Conservation (phyloP, 208 protist genomes). For the Balamuthia mandrillaris region DNA sequence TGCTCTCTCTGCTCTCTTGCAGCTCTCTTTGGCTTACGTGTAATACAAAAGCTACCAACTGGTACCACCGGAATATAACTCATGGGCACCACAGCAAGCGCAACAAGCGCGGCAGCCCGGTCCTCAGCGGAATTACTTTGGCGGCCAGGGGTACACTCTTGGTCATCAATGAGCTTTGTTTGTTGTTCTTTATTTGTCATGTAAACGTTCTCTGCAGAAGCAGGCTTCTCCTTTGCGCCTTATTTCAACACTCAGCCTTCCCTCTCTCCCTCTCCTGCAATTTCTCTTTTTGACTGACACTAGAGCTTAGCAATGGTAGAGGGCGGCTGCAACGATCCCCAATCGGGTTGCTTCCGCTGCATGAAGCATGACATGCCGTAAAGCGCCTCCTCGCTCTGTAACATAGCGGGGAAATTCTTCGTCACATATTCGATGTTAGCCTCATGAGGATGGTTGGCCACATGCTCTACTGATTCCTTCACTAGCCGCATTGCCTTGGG, state of each 20-base stretch:
- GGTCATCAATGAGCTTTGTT: not conserved
- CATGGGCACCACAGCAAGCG: too few species aligned
- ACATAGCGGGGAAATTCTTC: not conserved
- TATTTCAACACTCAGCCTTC: too few species aligned
- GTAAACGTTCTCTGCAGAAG: too few species aligned
- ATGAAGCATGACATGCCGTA: slow-evolving; percentile 37
- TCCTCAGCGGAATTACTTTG: not conserved
- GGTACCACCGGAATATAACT: not conserved
- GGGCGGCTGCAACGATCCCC: not conserved
- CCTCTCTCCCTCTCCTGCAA: too few species aligned
- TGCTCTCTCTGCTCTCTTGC: not conserved
- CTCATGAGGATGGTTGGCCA: not conserved
- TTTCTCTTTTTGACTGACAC: too few species aligned
- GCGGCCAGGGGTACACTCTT: not conserved
- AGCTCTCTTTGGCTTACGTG: not conserved
- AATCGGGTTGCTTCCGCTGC: slow-evolving; percentile 31
- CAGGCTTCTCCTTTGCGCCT: too few species aligned
- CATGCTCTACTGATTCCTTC: slow-evolving; percentile 31
- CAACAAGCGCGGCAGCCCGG: not conserved
- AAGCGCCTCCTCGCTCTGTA: not conserved
- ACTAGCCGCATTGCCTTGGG: not conserved
- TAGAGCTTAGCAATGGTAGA: not conserved
- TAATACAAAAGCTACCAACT: not conserved
- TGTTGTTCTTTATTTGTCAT: too few species aligned
- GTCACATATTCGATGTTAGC: not conserved